Evolutionary conservation across 495 filamentous ascomycete species (phyloP), one percentile per base, ranked within the genome.

Genomic region (Aspergillus cristatus): DNA sequence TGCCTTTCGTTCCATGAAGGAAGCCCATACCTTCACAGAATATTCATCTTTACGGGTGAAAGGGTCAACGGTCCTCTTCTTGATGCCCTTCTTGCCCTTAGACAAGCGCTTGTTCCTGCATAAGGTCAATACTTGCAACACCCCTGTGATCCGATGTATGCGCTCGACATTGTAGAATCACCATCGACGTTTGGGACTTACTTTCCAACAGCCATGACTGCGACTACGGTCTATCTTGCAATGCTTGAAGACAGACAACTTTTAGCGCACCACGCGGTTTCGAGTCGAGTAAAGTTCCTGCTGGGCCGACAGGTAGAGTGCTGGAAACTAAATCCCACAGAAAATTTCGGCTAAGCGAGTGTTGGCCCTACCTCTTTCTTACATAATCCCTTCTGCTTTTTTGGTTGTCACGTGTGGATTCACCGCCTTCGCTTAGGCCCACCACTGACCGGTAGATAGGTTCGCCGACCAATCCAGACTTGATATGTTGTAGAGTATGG

Each of bases 21-120:
- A 8, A 18, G 14, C 41, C 50, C 71, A 57, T 63, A 88, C 86
- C 85, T 96, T 97, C 66, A 98, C 79, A 47, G 82, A 84, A 74
- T 86, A 98, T 84, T 94, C 96, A 67, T 97, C 90, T 77, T 98
- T 98, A 57, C 89, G 81, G 58, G 88, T 73, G 74, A 98, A 98
- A 52, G 91, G 93, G 65, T 98, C 91, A 61, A 86, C 80, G 40
- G 84, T 81, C 71, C 85, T 89, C 91, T 98, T 98, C 86, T 98
- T 98, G 58, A 98, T 79, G 65, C 91, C 91, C 81, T 98, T 98
- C 86, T 98, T 98, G 75, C 91, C 93, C 77, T 98, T 98, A 35
- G 91, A 97, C 74, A 98, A 79, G 68, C 91, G 84, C 86, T 98
- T 97, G 78, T 98, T 98, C 84, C 93, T 98, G 58, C 22, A 44